Base-by-base conservation (phyloP, 805 yeast species). In the Metschnikowia gruessii region DNA sequence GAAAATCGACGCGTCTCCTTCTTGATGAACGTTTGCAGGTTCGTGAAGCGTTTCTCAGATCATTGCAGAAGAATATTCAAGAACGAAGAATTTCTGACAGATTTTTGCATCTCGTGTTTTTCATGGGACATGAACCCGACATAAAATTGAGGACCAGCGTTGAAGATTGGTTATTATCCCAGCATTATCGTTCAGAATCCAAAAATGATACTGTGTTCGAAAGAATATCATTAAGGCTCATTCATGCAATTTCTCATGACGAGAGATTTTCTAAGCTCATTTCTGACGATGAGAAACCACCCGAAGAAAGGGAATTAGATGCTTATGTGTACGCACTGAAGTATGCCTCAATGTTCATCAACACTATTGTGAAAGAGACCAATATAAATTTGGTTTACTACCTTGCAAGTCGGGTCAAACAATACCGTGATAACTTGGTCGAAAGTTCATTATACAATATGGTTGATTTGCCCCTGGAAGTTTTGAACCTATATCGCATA, bases 41-140 rank as follows among this genome's bases (percentile, higher is more conserved):
- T 1, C 76, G 96, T 42, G 55, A 58, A 5, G 56, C 54, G 3
- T 82, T 87, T 51, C 61, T 83, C 31, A 65, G 65, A 24, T 69
- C 70, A 30, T 55, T 87, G 49, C 79, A 82, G 49, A 72, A 72
- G 30, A 70, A 72, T 44, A 64, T 86, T 40, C 74, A 82, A 22
- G 63, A 66, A 21, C 81, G 75, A 42, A 52, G 61, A 9, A 72
- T 89, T 3, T 80, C 95, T 0, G 83, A 82, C 45, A 75, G 80
- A 50, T 88, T 82, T 56, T 57, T 85, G 36, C 83, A 89, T 0
- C 61, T 87, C 18, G 68, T 87, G 0, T 87, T 85, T 60, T 84
- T 87, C 59, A 72, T 78, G 55, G 95, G 94, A 0, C 82, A 80
- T 58, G 97, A 90, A 58, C 92, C 95, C 0, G 75, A 78, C 24